Base-by-base conservation (phyloP, 768 basidiomycete species). In the Auriculariales sp. region DNA sequence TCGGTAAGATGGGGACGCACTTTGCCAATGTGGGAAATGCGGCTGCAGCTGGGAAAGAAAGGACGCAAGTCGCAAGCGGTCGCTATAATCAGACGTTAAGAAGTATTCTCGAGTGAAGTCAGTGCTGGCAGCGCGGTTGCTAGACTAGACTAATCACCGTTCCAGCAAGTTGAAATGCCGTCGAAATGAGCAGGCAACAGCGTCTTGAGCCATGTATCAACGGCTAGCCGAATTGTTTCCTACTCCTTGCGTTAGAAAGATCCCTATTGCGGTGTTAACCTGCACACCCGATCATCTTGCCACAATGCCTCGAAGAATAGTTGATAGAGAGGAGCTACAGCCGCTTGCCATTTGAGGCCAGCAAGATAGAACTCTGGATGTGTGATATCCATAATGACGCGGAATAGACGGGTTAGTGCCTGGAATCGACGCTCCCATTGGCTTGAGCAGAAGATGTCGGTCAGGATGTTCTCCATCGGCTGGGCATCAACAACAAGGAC, bases 41-140 rank as follows among this genome's bases (percentile, higher is more conserved):
- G 81, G 68, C n/a, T 69, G 77, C 27, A 88, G 69, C 56, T 81
- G 81, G 28, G 77, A 70, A 15, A 86, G 65, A 62, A 86, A 87
- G 7, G 71, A 67, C 14, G 77, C 66, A 10, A 87, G 66, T 47
- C 68, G 73, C 29, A 74, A 63, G 14, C 80, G 74, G 47, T 83
- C 81, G 1, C 66, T 52, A 11, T 79, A 67, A 1, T 81, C 73
- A 3, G 74, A 67, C 49, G 72, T 78, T 6, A 66, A 58, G 25
- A 87, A 57, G 4, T 72, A 68, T 55, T 83, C 39, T 44, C 22
- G 36, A 22, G 17, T 5, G n/a, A n/a, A n/a, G 39, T 5, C 19
- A 19, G 22, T 12, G 19, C 19, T 24, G 19, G 6, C 19, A 44
- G 12, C 17, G 27, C 17, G 12, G 7, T 10, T 5, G 27, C 5